Base-by-base conservation (phyloP, 352 stramenopile genomes). In the Phytophthora agathidicida region DNA sequence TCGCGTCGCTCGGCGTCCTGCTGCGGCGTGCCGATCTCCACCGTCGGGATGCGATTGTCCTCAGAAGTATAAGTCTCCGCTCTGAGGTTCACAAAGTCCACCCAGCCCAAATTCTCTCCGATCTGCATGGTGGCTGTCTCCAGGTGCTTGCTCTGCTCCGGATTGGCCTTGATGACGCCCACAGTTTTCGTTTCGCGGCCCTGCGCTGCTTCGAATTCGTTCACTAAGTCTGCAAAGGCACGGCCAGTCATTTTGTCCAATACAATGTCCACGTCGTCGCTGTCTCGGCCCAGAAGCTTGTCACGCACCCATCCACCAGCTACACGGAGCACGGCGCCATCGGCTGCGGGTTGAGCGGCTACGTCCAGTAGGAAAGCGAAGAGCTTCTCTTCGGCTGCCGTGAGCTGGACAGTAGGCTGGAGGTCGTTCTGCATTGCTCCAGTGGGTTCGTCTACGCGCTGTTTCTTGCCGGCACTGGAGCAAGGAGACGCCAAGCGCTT, bases 251-350 rank as follows among this genome's bases (percentile, higher is more conserved):
- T 98, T 37, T 94, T 90, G 73, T 99, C 96, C 20, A 99, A 60
- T 28, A 97, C 96, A 35, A 99, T 97, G 78, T 99, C 97, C 68
- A 99, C 97, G 72, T 99, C 97, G 52, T 93, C 85, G 62, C 84
- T 94, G 20, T 87, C 60, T 47, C 73, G 71, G 7, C 85, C 86
- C 23, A 96, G 73, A 5, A 99, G 77, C 79, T 99, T 99, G 73
- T 99, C 97, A 20, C 97, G 91, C n/a, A 99, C 97, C 98, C 98
- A 99, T n/a, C 98, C 98, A 31, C 98, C 98, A 24, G 97, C 97
- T 20, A 99, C 95, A 35, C 97, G 88, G 11, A 99, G 66, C 17
- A 94, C 98, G 5, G 93, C 65, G 38, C 47, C 60, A 19, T 75
- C 51, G 20, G 65, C 70, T 17, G 58, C 54, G 33, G 79, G 77